Conservation (phyloP, 371 early-diverging fungal species). For the Apophysomyces elegans region DNA sequence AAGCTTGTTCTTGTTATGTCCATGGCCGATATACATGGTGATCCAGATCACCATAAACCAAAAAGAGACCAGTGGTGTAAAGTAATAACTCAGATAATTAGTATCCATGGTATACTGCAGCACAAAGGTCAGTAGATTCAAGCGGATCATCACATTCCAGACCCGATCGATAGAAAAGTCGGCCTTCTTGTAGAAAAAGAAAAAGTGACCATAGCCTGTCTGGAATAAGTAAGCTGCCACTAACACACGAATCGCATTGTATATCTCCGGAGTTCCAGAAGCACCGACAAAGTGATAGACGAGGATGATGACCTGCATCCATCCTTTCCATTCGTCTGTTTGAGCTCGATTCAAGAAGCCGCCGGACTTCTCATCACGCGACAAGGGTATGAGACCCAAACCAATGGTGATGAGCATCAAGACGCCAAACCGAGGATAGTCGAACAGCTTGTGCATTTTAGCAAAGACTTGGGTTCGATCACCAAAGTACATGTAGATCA, state of each 20-base stretch:
- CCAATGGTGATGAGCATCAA: constrained; percentile 42
- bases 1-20: constrained; percentile 45
- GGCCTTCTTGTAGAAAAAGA: constrained; percentile 71
- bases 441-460: constrained; percentile 67
- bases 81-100: constrained; percentile 76
- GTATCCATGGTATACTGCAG: constrained; percentile 73
- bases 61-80: constrained; percentile 77
- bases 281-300: constrained; percentile 76
- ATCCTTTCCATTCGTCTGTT: constrained; percentile 88
- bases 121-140: constrained; percentile 71
- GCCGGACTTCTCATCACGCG: constrained; percentile 34
- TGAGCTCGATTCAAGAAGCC: constrained; percentile 74
- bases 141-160: constrained; percentile 64
- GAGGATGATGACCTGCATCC: constrained; percentile 83
- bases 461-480: constrained; percentile 73
- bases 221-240: constrained; percentile 82
- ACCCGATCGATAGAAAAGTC: constrained; percentile 68
- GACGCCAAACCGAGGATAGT: constrained; percentile 42
- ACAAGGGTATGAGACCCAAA: constrained; percentile 53
- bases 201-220: constrained; percentile 81
- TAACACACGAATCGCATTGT: constrained; percentile 72
- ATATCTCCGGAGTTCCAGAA: constrained; percentile 62
- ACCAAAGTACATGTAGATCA: constrained; percentile 62
- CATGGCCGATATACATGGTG: constrained; percentile 61
- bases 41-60: constrained; percentile 75